phyloP scores from a whole-genome alignment of 345 rosid species.

The Fremontodendron californicum region DNA sequence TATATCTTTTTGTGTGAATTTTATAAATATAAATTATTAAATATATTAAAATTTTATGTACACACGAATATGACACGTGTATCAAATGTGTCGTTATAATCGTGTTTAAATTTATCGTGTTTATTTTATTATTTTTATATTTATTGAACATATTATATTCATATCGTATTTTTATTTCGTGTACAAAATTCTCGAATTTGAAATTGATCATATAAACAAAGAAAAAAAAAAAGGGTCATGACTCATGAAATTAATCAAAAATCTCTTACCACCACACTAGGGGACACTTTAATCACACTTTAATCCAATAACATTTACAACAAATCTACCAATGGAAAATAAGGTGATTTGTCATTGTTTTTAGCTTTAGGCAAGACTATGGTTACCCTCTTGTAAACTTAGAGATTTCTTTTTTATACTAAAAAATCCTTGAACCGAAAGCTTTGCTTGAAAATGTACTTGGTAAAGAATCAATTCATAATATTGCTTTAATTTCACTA shows the following conservation, averaged over 20 bases:
- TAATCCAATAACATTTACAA: not conserved
- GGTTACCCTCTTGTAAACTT: not conserved
- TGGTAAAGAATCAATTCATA: constrained; percentile 3
- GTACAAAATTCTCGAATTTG: no score
- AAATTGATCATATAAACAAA: not conserved
- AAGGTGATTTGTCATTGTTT: not conserved
- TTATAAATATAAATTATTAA: no score
- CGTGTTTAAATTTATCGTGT: no score
- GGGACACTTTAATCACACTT: constrained; percentile 18
- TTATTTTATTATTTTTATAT: no score
- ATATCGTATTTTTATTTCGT: no score
- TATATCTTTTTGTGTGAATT: no score
- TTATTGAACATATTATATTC: no score
- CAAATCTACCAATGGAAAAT: not conserved
- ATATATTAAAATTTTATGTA: no score
- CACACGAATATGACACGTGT: no score
- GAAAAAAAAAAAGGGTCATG: not conserved
- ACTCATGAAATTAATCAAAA: not conserved
- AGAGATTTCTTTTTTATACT: not conserved
- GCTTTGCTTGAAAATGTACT: constrained; percentile 1
- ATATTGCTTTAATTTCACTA: not conserved
- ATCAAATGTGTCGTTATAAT: no score
- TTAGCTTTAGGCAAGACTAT: not conserved
- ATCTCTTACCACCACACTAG: constrained; percentile 25
- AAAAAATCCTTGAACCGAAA: not conserved